Percentiles rank a stretch among this genome's conserved stretches.
Evolutionary conservation across 139 green algal species (phyloP).

Genomic region (Desmodesmus armatus): DNA sequence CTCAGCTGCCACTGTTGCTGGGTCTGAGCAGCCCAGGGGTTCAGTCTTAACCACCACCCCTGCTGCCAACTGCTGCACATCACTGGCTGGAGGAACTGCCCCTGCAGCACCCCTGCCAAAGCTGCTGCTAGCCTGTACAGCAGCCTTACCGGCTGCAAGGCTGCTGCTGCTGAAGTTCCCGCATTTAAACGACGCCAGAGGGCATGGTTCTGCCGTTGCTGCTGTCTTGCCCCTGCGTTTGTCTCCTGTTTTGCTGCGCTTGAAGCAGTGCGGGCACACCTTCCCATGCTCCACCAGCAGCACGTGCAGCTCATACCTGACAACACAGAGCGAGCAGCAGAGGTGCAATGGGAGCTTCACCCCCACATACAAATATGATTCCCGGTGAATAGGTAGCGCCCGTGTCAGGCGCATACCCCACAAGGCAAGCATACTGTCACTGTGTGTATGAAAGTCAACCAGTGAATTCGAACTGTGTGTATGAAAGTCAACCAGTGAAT

Average conservation of each 20-base stretch:
- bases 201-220: background rate
- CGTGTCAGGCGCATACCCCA: no score
- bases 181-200: background rate
- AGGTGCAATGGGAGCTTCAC: conserved; percentile 54
- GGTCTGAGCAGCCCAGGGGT: background rate
- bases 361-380: background rate
- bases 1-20: background rate
- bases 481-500: no score
- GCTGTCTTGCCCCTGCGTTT: background rate
- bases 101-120: background rate
- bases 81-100: background rate
- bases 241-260: conserved; percentile 19
- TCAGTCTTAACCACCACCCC: background rate
- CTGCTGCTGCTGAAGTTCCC: background rate
- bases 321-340: conserved; percentile 6
- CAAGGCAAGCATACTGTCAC: no score
- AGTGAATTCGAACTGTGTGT: no score
- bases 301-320: conserved; percentile 80
- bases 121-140: background rate
- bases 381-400: no score
- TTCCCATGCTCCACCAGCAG: conserved; percentile 86
- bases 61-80: background rate
- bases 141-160: background rate
- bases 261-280: conserved; percentile 59
- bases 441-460: no score